Evolutionary conservation across 2,329 filamentous ascomycete species (phyloP).

Genomic region (Neurospora sp.): DNA sequence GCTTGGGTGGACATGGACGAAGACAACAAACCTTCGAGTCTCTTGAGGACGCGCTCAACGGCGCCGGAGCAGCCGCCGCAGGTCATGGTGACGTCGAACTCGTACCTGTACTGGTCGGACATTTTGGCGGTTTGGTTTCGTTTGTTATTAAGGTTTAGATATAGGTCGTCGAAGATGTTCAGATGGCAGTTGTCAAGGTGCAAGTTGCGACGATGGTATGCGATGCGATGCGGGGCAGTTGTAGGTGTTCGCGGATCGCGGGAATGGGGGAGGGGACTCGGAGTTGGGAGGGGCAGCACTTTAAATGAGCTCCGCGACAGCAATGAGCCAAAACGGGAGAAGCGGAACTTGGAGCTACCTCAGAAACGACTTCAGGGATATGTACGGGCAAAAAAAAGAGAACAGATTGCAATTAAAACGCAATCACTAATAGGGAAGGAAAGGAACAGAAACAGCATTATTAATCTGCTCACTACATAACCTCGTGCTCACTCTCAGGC

Average conservation of each 20-base stretch:
- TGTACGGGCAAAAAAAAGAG: background rate
- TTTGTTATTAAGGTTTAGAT: constrained; percentile 2
- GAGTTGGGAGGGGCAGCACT: background rate
- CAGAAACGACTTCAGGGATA: background rate
- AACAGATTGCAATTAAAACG: constrained; percentile 3
- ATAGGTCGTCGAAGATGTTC: background rate
- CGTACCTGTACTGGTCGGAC: constrained; percentile 44
- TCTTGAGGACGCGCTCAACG: constrained; percentile 83
- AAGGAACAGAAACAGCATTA: background rate
- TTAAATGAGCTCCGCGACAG: background rate
- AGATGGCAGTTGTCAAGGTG: background rate
- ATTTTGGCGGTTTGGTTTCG: constrained; percentile 4
- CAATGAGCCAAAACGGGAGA: background rate
- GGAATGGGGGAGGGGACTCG: background rate
- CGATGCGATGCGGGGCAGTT: background rate
- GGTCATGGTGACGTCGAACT: constrained; percentile 89
- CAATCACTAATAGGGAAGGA: background rate
- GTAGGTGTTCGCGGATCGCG: background rate
- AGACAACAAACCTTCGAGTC: constrained; percentile 63
- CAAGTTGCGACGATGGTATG: background rate
- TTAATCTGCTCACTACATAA: background rate
- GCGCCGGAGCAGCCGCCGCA: constrained; percentile 95
- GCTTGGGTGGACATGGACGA: background rate
- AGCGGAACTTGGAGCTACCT: background rate
- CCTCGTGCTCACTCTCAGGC: background rate